Base-by-base conservation (phyloP, 2,329 filamentous ascomycete genomes). In the Nectriaceae sp. region DNA sequence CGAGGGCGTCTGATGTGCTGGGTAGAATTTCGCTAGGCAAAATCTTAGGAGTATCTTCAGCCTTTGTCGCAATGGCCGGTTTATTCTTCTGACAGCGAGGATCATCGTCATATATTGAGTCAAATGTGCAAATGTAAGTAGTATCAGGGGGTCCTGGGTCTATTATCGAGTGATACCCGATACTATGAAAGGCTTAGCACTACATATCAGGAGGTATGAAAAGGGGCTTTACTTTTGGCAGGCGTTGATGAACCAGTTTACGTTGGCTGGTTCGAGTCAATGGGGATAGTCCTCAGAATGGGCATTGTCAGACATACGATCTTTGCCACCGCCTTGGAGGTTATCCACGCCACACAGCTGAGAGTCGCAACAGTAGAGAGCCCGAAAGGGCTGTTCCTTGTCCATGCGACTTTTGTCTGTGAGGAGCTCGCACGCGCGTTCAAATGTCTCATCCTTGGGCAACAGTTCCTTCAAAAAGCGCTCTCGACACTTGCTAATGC, bases 281-380 rank as follows among this genome's bases (percentile, higher is more conserved):
- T 11, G 33, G 10, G 21, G 42, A 22, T 13, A 13, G 41, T 29
- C n/a, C 11, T 15, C 3, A 45, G 21, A 38, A 20, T 11, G 11
- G 35, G 26, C 31, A 47, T 20, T 26, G 31, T 45, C 22, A 24
- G 40, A 63, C 67, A 40, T 65, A 70, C 79, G 78, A 59, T 79
- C 76, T 61, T 75, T 70, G n/a, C 62, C 65, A 41, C 48, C 42
- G 21, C 53, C 49, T 11, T 50, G 52, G 21, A 67, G 53, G 42
- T 67, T 64, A 44, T 69, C 64, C 38, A 81, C 75, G 21, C 78
- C 78, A 57, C 78, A 82, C 41, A 69, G 69, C 42, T 68, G 70
- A 41, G 71, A 69, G 58, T 80, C 76, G 61, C 79, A 80, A 62
- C 76, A 77, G 59, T 82, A 82, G 19, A 81, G 64, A 35, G 65